Evolutionary conservation across 805 yeast genomes (phyloP), one percentile per base, ranked within the genome.

Genomic region (Cephaloascus albidus): DNA sequence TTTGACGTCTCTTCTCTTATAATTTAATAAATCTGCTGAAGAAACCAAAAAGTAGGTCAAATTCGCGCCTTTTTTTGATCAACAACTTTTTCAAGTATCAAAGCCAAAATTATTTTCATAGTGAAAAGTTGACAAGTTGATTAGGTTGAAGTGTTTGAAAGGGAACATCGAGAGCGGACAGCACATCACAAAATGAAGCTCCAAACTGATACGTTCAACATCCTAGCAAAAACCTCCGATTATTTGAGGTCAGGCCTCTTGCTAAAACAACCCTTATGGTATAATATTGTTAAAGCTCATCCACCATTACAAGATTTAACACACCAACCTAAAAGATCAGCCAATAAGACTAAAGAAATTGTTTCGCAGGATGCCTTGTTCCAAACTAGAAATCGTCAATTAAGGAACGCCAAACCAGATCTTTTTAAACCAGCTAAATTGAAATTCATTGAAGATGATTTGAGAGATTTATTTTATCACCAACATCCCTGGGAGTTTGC

Each of bases 401-500:
- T 57, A 30, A 42, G 44, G 8, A 68, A 65, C 38, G 52, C 58
- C 34, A 56, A 50, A 38, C 63, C 62, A 36, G 66, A 67, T 41
- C 63, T 81, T 14, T 67, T 69, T 48, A 61, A 68, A 46, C 70
- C 82, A 10, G 74, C 76, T 33, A 69, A 71, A 45, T 62, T 85
- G 52, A 58, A 57, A 41, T 81, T 72, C 48, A 57, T 77, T 39
- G 93, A 90, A 59, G 98, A 93, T 60, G 78, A 81, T 50, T 61
- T 93, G 49, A 77, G 98, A 64, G 70, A 74, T 36, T 67, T 84
- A 18, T 93, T 93, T 54, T 90, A 81, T 60, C 78, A 78, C 43
- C 96, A 89, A 56, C 98, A 93, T 61, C 98, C 98, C 4, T 93
- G 98, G 98, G 98, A 93, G 61, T 67, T 89, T 39, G 86, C 97